phyloP scores from a whole-genome alignment of 164 flowering plant species.

The Sedum album region DNA sequence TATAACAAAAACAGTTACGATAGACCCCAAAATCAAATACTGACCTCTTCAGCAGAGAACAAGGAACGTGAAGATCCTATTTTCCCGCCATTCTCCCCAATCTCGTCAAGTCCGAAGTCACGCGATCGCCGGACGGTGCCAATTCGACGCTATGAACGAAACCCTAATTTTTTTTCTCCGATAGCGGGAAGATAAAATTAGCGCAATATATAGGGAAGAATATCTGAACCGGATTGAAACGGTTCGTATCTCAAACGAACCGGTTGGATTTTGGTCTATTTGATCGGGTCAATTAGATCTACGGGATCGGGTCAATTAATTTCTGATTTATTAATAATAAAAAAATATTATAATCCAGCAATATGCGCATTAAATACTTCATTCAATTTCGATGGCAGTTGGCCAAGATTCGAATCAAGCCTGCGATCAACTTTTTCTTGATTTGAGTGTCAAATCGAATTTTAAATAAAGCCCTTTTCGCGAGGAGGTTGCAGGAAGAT shows the following conservation, averaged over 20 bases:
- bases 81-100: constrained; percentile 55
- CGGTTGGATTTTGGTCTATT: neutral
- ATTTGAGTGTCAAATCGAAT: neutral
- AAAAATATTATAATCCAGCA: neutral
- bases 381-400: neutral
- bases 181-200: neutral
- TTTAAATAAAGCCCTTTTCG: neutral
- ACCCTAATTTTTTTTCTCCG: neutral
- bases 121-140: neutral
- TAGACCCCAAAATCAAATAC: neutral
- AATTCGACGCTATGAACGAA: neutral
- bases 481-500: neutral
- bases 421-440: neutral
- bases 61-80: constrained; percentile 50
- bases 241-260: neutral
- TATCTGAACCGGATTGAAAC: neutral
- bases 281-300: neutral
- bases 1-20: constrained; percentile 1
- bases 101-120: neutral
- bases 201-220: neutral
- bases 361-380: neutral
- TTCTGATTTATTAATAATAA: neutral
- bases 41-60: constrained; percentile 67
- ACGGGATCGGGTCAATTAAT: too few relatives aligned
- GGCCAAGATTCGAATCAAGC: neutral